These are phyloP conservation scores for Micromonas commoda DNA, from an alignment of 139 green algal genomes.

Conservation along the genomic window DNA sequence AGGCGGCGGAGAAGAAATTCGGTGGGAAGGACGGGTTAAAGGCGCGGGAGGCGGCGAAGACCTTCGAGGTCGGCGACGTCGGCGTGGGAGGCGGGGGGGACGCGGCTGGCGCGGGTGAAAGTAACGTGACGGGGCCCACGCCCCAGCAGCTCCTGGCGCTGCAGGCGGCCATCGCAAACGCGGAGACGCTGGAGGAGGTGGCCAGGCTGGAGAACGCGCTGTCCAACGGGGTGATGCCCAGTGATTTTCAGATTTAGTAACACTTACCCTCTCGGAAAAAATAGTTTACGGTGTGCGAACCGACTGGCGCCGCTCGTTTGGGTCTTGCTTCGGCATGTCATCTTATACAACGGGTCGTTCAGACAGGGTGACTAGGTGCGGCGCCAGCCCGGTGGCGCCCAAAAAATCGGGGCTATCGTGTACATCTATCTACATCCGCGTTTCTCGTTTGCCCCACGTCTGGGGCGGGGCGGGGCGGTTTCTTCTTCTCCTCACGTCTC, in stretches of 20 bases:
- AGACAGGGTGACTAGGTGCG: no score
- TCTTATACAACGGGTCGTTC: no score
- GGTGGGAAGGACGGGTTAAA: constrained; percentile 38
- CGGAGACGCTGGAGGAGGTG: constrained; percentile 87
- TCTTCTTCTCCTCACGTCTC: no score
- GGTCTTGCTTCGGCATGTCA: no score
- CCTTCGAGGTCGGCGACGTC: constrained; percentile 68
- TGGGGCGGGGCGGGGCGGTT: no score
- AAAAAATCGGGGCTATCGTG: no score
- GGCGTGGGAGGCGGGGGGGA: constrained; percentile 41
- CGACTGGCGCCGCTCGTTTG: no score
- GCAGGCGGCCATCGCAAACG: constrained; percentile 80
- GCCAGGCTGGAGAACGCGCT: constrained; percentile 72
- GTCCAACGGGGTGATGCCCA: constrained; percentile 60
- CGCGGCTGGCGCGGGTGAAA: constrained; percentile 13
- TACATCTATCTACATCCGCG: no score
- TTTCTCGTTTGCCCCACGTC: no score
- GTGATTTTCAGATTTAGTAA: not conserved
- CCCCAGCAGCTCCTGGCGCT: constrained; percentile 74
- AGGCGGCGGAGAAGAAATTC: constrained; percentile 58
- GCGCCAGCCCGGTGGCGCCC: no score
- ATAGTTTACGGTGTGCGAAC: no score
- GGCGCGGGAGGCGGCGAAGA: constrained; percentile 46
- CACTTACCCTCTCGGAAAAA: no score
- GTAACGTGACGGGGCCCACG: constrained; percentile 45